These are phyloP conservation scores for Ophiostoma sp. DNA, from an alignment of 2,329 filamentous ascomycete species.

Conservation along the genomic window DNA sequence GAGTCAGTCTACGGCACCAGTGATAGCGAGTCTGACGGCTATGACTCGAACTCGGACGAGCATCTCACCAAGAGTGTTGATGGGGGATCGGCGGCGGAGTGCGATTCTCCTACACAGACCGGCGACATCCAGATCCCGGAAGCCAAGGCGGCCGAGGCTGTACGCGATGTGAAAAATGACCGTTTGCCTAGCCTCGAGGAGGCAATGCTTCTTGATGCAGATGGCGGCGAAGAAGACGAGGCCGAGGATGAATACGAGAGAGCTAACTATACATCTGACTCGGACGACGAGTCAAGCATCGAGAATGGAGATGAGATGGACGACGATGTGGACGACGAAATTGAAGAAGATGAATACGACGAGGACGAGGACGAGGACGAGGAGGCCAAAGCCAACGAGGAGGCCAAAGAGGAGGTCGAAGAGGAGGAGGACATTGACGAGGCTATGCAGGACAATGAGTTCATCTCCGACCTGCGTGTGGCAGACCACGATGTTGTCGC, in stretches of 20 bases:
- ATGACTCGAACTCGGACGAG: neutral
- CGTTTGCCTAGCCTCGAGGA: neutral
- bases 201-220: neutral
- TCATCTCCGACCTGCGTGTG: neutral
- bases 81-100: neutral
- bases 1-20: conserved; percentile 26
- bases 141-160: neutral
- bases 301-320: conserved; percentile 5
- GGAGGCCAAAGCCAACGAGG: neutral
- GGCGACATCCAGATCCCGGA: neutral
- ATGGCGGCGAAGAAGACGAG: neutral
- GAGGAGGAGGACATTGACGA: conserved; percentile 9
- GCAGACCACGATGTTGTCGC: neutral
- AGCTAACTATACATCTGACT: conserved; percentile 12
- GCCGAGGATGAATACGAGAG: neutral
- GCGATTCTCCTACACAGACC: neutral
- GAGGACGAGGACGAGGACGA: neutral
- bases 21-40: conserved; percentile 15
- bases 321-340: neutral
- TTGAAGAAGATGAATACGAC: neutral
- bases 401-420: neutral
- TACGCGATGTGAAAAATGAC: too few species aligned
- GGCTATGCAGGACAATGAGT: neutral
- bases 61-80: neutral
- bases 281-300: neutral